phyloP scores from a whole-genome alignment of 2,329 filamentous ascomycete genomes.

The Fulvia fulva region DNA sequence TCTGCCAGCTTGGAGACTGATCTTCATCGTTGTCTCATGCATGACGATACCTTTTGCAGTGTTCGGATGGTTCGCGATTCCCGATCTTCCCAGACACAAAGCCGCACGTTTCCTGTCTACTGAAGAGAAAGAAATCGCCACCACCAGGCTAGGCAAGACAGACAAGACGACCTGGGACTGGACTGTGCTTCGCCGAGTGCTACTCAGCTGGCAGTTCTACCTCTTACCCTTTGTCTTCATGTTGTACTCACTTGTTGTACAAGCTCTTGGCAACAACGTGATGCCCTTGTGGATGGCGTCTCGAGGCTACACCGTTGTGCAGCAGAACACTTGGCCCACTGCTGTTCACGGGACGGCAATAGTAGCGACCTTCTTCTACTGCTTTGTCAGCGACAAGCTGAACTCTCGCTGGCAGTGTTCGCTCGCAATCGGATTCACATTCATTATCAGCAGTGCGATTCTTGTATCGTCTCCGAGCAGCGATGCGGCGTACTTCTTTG shows the following conservation, averaged over 20 bases:
- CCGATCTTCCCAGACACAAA: constrained; percentile 41
- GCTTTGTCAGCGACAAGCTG: constrained; percentile 41
- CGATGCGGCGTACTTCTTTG: constrained; percentile 41
- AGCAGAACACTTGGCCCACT: constrained; percentile 47
- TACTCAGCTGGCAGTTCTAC: constrained; percentile 47
- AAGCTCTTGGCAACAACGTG: constrained; percentile 44
- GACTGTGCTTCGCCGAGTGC: constrained; percentile 34
- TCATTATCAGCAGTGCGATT: constrained; percentile 40
- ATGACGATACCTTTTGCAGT: constrained; percentile 42
- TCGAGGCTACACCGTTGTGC: constrained; percentile 41
- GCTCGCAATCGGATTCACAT: constrained; percentile 41
- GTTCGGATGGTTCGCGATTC: constrained; percentile 45
- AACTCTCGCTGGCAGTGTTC: constrained; percentile 45
- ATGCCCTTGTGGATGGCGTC: constrained; percentile 46
- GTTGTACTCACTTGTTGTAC: constrained; percentile 45
- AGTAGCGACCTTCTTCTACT: constrained; percentile 41
- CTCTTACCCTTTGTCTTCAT: constrained; percentile 45
- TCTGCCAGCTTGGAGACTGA: constrained; percentile 42
- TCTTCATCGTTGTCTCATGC: constrained; percentile 43
- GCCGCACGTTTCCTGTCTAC: constrained; percentile 40
- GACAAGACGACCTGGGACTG: constrained; percentile 22
- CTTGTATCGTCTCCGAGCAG: constrained; percentile 34
- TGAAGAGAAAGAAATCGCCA: constrained; percentile 38
- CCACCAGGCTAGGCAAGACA: constrained; percentile 35
- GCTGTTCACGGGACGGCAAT: constrained; percentile 42